Percentiles rank a stretch among this genome's conserved stretches.
phyloP scores from a whole-genome alignment of 2,329 filamentous ascomycete genomes.

The Colletotrichum abscissum region DNA sequence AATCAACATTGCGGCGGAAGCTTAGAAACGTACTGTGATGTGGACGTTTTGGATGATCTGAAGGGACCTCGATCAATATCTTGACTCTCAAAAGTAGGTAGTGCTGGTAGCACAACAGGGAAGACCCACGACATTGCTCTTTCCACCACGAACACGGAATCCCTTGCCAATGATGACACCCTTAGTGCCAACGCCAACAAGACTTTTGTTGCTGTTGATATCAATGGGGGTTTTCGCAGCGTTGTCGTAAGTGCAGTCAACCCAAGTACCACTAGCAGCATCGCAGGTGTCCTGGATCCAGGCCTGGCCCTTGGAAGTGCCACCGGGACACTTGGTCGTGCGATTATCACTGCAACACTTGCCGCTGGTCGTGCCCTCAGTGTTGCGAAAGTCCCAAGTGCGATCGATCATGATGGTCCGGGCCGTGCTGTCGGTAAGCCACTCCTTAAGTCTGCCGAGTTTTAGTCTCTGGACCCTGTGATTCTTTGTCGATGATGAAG shows the following conservation, averaged over 20 bases:
- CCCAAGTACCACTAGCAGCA: conserved; percentile 38
- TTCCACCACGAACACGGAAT: conserved; percentile 53
- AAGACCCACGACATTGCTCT: conserved; percentile 53
- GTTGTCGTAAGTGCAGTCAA: conserved; percentile 41
- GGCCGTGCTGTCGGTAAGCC: conserved; percentile 43
- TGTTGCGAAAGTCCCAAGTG: conserved; percentile 42
- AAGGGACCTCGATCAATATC: neutral
- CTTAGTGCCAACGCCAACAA: conserved; percentile 40
- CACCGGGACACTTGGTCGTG: conserved; percentile 42
- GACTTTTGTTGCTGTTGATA: conserved; percentile 44
- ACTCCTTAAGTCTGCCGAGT: conserved; percentile 44
- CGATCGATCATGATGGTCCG: conserved; percentile 50
- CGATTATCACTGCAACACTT: conserved; percentile 42
- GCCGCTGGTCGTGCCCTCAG: conserved; percentile 39
- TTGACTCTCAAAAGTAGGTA: neutral
- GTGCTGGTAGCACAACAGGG: neutral
- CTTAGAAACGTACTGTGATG: conserved; percentile 45
- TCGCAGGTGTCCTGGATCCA: conserved; percentile 40
- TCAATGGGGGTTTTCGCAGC: conserved; percentile 40
- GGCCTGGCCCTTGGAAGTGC: conserved; percentile 37
- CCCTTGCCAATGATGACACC: conserved; percentile 50
- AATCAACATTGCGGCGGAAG: neutral
- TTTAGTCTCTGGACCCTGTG: neutral
- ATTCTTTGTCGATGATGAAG: conserved; percentile 45
- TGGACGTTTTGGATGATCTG: conserved; percentile 61